These are phyloP conservation scores for Lecanosticta acicola DNA, from an alignment of 2,329 filamentous ascomycete species.

Conservation along the genomic window DNA sequence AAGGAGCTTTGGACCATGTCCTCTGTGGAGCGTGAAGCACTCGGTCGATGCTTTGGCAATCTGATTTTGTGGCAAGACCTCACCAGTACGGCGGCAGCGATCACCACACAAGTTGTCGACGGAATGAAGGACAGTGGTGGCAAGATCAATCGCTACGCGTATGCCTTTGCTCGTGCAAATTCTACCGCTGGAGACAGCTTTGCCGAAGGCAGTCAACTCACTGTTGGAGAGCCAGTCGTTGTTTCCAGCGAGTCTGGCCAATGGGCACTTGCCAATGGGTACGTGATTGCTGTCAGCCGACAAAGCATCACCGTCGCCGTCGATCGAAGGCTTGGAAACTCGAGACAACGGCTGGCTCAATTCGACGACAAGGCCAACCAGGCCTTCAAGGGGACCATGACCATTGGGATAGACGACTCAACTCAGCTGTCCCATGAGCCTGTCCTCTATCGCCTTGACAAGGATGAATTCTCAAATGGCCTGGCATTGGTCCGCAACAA, in stretches of 20 bases:
- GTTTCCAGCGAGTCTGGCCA: conserved; percentile 92
- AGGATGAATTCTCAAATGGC: conserved; percentile 96
- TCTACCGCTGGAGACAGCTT: conserved; percentile 65
- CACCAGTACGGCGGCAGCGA: conserved; percentile 16
- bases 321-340: conserved; percentile 82
- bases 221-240: conserved; percentile 85
- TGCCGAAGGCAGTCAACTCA: conserved; percentile 74
- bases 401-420: conserved; percentile 56
- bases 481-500: conserved; percentile 96
- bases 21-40: conserved; percentile 77
- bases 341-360: conserved; percentile 65
- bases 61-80: conserved; percentile 63
- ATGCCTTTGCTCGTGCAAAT: conserved; percentile 66
- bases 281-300: conserved; percentile 70
- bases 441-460: conserved; percentile 78
- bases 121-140: conserved; percentile 43
- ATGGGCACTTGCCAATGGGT: conserved; percentile 90
- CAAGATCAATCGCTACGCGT: conserved; percentile 88
- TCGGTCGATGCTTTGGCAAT: conserved; percentile 84
- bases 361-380: conserved; percentile 78
- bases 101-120: conserved; percentile 19
- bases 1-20: conserved; percentile 95
- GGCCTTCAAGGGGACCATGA: conserved; percentile 86
- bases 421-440: conserved; percentile 37
- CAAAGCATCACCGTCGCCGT: conserved; percentile 80